Conservation (phyloP, 176 grass and related monocot genomes). For the Musa beccarii region DNA sequence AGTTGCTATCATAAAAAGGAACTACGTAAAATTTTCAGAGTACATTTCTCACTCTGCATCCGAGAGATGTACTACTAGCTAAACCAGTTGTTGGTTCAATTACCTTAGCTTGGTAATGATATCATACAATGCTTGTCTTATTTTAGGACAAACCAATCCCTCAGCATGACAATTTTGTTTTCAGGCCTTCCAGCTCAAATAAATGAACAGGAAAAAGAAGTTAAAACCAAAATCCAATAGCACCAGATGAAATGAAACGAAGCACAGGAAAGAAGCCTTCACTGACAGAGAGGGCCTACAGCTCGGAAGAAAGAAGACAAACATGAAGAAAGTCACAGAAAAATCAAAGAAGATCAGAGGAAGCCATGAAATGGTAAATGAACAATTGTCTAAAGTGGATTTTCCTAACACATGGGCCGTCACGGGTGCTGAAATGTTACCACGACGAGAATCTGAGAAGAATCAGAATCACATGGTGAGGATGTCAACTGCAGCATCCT, state of each 20-base stretch:
- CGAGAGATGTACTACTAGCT: too few species aligned
- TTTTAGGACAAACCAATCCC: too few species aligned
- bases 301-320: background rate
- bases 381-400: background rate
- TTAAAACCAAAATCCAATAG: background rate
- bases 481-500: background rate
- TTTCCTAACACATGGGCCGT: background rate
- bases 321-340: background rate
- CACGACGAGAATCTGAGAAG: background rate
- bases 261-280: background rate
- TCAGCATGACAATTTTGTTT: too few species aligned
- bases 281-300: background rate
- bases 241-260: background rate
- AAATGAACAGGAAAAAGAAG: background rate
- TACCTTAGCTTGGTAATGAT: too few species aligned
- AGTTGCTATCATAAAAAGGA: too few species aligned
- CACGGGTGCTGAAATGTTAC: background rate
- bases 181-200: background rate
- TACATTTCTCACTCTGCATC: too few species aligned
- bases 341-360: background rate
- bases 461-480: conserved; percentile 2
- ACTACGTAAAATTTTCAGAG: too few species aligned
- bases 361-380: background rate
- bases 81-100: too few species aligned
- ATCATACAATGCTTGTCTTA: too few species aligned